These are phyloP conservation scores for Lasiosphaeria miniovina DNA, from an alignment of 495 filamentous ascomycete genomes.

Conservation along the genomic window DNA sequence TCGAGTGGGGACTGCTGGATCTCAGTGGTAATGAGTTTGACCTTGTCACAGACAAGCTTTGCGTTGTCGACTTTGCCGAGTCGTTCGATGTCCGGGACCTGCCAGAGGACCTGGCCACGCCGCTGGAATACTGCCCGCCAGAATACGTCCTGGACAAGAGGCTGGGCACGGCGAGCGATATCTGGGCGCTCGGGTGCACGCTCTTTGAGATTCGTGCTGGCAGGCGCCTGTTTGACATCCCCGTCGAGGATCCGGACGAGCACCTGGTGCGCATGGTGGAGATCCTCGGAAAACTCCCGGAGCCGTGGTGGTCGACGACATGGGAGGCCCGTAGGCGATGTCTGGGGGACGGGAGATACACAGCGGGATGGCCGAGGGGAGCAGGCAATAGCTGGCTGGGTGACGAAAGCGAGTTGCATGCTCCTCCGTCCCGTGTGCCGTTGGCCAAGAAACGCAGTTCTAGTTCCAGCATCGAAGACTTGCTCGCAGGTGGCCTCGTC, in stretches of 20 bases:
- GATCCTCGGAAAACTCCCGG: conserved; percentile 32
- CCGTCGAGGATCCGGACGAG: conserved; percentile 27
- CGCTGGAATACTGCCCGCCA: conserved; percentile 29
- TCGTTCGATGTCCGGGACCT: conserved; percentile 23
- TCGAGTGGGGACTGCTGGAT: conserved; percentile 14
- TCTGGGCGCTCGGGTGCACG: conserved; percentile 36
- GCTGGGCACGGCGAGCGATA: conserved; percentile 23
- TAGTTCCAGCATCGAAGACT: conserved; percentile 14
- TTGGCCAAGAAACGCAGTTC: background rate
- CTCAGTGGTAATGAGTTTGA: conserved; percentile 5
- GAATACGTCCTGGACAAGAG: conserved; percentile 29
- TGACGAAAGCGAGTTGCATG: background rate
- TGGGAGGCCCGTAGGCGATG: conserved; percentile 22
- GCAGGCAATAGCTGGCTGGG: background rate
- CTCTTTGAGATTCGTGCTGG: conserved; percentile 36
- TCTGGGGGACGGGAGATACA: conserved; percentile 22
- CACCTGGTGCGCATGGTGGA: conserved; percentile 25
- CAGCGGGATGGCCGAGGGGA: conserved; percentile 8
- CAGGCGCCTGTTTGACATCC: conserved; percentile 23
- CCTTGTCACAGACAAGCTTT: conserved; percentile 19
- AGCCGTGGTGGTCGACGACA: conserved; percentile 33
- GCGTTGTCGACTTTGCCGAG: conserved; percentile 34
- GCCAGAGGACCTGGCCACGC: conserved; percentile 24
- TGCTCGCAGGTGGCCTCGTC: conserved; percentile 3
- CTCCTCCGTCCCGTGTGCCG: background rate